Evolutionary conservation across 2,329 filamentous ascomycete species (phyloP), one percentile per base, ranked within the genome.

Genomic region (Apiospora malaysiana): DNA sequence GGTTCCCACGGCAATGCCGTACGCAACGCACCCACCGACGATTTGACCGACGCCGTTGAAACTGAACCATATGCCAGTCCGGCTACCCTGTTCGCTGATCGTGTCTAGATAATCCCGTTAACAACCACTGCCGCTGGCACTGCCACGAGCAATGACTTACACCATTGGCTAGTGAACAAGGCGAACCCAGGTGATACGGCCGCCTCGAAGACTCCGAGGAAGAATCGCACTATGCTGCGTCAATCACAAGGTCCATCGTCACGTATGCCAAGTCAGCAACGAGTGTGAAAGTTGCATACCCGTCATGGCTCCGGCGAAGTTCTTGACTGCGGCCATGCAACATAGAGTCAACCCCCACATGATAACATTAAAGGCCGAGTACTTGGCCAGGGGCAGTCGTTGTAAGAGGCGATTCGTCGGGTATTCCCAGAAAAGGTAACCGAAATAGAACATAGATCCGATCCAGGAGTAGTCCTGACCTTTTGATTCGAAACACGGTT

Each of bases 331-430:
- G 6, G 82, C 81, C 66, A 75, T 68, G 63, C 75, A 74, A 69
- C 77, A 77, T 14, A 79, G 75, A 6, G 74, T 75, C 6, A 80
- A 71, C 1, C 90, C 90, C 90, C 90, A 92, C 74, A 89, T 83
- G 72, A 92, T 85, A 71, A 92, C 87, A 75, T 89, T 91, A 72
- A 87, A 84, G 0, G 88, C 89, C 1, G 87, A 90, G 79, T 91
- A 92, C 76, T 92, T 92, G 0, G 88, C 91, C 8, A 92, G 79
- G 0, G 91, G 91, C 1, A 92, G 80, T 1, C 86, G 82, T 78
- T 92, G 91, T 16, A 93, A 83, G 40, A 93, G 83, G 16, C 88
- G 85, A 76, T 87, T 91, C 1, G 90, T 92, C 0, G 90, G 90
- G 78, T 90, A 92, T 77, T 92, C 90, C 86, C 86, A 91, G 2